These are phyloP conservation scores for Brassica napus DNA, from an alignment of 345 rosid genomes.

Conservation along the genomic window Da-Ae NC_063434.1:29931501-29932000, in stretches of 20 bases:
- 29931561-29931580: too few relatives aligned
- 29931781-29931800: conserved; percentile 26
- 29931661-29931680: too few relatives aligned
- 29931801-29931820: conserved; percentile 22
- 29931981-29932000: neutral
- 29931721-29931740: conserved; percentile 2
- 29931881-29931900: neutral
- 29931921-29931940: neutral
- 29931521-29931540: too few relatives aligned
- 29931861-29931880: conserved; percentile 8
- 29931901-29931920: neutral
- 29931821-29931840: conserved; percentile 19
- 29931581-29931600: too few relatives aligned
- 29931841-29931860: conserved; percentile 1
- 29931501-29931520: too few relatives aligned
- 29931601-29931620: too few relatives aligned
- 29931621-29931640: too few relatives aligned
- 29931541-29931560: too few relatives aligned
- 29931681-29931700: conserved; percentile 14
- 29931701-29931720: neutral
- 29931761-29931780: conserved; percentile 20
- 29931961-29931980: neutral
- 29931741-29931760: conserved; percentile 4
- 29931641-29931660: too few relatives aligned
- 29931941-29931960: neutral